A percentile compares a stretch with the other conserved stretches of the same genome.
These are phyloP conservation scores for Xylaria longipes DNA, from an alignment of 495 filamentous ascomycete genomes.

Conservation along the genomic window DNA sequence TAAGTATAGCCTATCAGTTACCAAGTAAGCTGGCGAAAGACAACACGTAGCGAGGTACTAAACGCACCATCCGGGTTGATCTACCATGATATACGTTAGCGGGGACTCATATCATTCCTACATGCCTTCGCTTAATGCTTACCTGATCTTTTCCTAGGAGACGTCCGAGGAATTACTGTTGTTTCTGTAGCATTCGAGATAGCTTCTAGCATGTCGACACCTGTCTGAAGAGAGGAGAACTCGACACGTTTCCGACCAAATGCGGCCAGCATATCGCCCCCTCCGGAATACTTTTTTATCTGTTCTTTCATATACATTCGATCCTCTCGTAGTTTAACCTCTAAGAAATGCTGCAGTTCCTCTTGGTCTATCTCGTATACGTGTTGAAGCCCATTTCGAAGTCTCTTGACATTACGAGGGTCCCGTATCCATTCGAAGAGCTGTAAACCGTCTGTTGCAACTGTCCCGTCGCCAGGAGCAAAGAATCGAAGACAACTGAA, in stretches of 20 bases:
- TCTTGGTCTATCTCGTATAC: constrained; percentile 7
- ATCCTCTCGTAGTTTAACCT: background rate
- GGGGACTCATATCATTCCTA: background rate
- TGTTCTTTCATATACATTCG: background rate
- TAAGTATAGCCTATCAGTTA: constrained; percentile 16
- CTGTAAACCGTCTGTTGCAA: constrained; percentile 2
- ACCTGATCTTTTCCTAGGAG: constrained; percentile 13
- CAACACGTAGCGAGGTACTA: background rate
- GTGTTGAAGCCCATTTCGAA: constrained; percentile 7
- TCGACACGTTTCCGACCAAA: background rate
- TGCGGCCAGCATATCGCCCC: background rate
- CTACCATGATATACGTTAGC: background rate
- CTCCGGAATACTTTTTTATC: background rate
- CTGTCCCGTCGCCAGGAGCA: background rate
- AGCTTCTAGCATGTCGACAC: constrained; percentile 10
- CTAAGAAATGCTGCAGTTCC: background rate
- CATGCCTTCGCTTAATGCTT: background rate
- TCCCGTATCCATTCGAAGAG: constrained; percentile 22
- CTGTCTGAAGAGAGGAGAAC: background rate
- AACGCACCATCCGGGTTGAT: constrained; percentile 21
- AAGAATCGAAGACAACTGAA: constrained; percentile 17
- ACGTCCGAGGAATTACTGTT: background rate
- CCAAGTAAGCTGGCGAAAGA: background rate
- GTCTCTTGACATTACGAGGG: constrained; percentile 2
- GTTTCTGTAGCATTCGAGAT: constrained; percentile 1